These are phyloP conservation scores for Ogataea methanolica DNA, from an alignment of 805 yeast species.

Conservation along the genomic window DNA sequence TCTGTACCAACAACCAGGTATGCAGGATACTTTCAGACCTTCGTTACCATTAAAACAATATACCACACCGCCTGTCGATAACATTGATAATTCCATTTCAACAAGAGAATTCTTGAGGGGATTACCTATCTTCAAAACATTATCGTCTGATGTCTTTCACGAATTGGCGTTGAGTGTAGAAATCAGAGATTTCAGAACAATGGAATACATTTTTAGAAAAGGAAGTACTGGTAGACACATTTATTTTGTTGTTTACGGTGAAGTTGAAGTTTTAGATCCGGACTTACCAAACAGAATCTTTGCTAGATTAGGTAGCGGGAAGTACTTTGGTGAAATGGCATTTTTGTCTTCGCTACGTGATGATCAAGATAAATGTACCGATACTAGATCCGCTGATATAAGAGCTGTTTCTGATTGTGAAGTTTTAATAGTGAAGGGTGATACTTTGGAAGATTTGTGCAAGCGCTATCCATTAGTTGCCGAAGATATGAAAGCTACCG, in stretches of 20 bases:
- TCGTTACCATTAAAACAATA: neutral
- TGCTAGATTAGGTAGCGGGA: constrained; percentile 58
- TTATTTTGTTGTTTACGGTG: constrained; percentile 63
- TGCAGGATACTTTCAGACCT: constrained; percentile 1
- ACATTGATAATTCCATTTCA: constrained; percentile 47
- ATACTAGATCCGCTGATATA: constrained; percentile 55
- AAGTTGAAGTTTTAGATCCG: constrained; percentile 55
- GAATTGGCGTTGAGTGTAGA: constrained; percentile 62
- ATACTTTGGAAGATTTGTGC: constrained; percentile 49
- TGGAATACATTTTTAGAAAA: constrained; percentile 55
- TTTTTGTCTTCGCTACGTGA: constrained; percentile 45
- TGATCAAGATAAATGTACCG: constrained; percentile 22
- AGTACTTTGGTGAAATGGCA: constrained; percentile 76
- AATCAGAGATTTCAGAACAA: constrained; percentile 46
- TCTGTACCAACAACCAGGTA: neutral
- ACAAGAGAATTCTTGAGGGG: constrained; percentile 54
- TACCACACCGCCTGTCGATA: constrained; percentile 19
- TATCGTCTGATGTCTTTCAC: constrained; percentile 59
- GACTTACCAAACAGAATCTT: constrained; percentile 37
- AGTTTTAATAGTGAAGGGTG: constrained; percentile 54
- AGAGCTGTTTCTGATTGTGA: constrained; percentile 59
- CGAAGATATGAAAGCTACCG: constrained; percentile 57
- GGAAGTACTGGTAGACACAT: constrained; percentile 61
- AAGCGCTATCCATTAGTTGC: constrained; percentile 52
- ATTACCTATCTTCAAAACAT: constrained; percentile 52